Base-by-base conservation (phyloP, 1,284 basidiomycete species). In the Naganishia sp. region DNA sequence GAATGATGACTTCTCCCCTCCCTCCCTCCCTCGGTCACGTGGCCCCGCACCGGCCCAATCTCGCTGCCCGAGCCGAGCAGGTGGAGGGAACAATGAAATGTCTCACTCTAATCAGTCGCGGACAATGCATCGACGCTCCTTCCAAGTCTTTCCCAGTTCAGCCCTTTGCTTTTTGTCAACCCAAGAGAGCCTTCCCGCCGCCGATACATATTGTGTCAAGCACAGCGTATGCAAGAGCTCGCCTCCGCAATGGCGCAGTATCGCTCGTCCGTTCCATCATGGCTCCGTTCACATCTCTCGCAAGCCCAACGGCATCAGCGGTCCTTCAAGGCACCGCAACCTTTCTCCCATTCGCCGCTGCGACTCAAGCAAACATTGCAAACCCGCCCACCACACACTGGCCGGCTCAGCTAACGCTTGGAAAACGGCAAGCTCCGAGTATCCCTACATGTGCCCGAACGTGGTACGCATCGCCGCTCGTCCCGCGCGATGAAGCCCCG, bases 381-480 rank as follows among this genome's bases (percentile, higher is more conserved):
- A 25, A 18, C 23, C 28, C 39, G 9, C 58, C 58, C 17, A 21
- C 18, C 3, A 47, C 58, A 2, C 35, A 25, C 3, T 61, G 58
- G 58, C 58, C 58, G 11, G 25, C 49, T 6, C 47, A 51, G 23
- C 41, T 51, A 25, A 28, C 32, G 90, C 28, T 61, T 18, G 11
- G 18, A 1, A 61, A 61, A 43, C 58, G 58, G 25, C 47, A 61
- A 39, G 35, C 35, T 39, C 13, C 35, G 13, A 39, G 35, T 39
- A 35, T 15, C 35, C 11, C 5, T 3, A 25, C 41, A 45, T 7
- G 25, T 45, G 15, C 10, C 6, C 4, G 31, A 35, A 28, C 25
- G 39, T 51, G 35, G 32, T 18, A 35, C n/a, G 3, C 51, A 47
- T 51, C 47, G 46, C 23, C 58, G 41, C 17, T 51, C 47, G 47